A percentile compares a stretch with the other conserved stretches of the same genome.
Conservation (phyloP, 345 rosid species). For the Boechera stricta region DNA sequence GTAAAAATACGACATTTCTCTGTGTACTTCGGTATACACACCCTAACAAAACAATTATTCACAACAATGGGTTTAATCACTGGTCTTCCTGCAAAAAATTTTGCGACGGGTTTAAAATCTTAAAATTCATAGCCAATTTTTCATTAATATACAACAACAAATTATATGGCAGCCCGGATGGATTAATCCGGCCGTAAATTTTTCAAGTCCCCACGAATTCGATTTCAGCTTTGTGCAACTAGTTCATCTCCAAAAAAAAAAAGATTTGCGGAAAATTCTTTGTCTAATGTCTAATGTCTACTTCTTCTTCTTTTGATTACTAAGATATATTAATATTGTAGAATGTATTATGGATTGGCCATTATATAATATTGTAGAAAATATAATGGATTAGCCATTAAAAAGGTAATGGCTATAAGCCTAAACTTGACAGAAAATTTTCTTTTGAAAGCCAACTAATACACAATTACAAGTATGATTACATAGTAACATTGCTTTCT, state of each 20-base stretch:
- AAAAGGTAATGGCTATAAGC: not conserved
- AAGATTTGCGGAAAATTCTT: too few relatives aligned
- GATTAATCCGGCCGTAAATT: too few relatives aligned
- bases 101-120: not conserved
- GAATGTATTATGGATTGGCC: too few relatives aligned
- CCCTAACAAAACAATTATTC: not conserved
- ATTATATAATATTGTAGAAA: not conserved
- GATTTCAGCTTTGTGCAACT: too few relatives aligned
- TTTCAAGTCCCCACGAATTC: too few relatives aligned
- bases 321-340: too few relatives aligned
- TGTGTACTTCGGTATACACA: not conserved
- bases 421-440: not conserved
- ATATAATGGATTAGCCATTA: not conserved
- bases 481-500: not conserved
- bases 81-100: not conserved
- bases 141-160: too few relatives aligned
- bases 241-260: too few relatives aligned
- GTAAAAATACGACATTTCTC: not conserved
- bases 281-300: too few relatives aligned
- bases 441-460: not conserved
- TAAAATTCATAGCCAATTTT: not conserved
- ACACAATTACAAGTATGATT: not conserved
- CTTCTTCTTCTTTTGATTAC: too few relatives aligned
- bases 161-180: too few relatives aligned
- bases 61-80: too few relatives aligned